Evolutionary conservation across 352 stramenopile species (phyloP), one percentile per base, ranked within the genome.

Genomic region (Globisporangium recalcitrans): DNA sequence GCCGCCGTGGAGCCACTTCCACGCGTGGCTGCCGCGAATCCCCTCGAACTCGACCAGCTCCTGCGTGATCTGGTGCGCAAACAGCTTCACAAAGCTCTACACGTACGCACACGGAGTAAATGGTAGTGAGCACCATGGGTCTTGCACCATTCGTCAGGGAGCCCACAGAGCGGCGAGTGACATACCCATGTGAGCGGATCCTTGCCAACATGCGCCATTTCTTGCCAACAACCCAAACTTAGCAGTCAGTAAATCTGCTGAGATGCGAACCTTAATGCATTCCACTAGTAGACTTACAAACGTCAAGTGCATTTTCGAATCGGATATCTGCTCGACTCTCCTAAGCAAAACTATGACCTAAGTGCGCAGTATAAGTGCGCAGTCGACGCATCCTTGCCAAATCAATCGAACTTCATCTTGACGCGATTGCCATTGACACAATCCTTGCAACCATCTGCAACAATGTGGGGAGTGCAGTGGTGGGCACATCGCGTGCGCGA

Each of bases 81-180:
- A 71, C 4, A 93, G 67, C 70, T 87, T 89, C 40, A 80, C 78
- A 49, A 83, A 88, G 62, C 77, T 84, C 83, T 92, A 57, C 5
- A 38, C 14, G 34, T 7, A 32, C 13, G 34, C 46, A 42, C 4
- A 19, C 40, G n/a, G 13, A 62, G n/a, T n/a, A n/a, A n/a, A n/a
- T n/a, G n/a, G n/a, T n/a, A n/a, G n/a, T n/a, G n/a, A n/a, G n/a
- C n/a, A n/a, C n/a, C n/a, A n/a, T n/a, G n/a, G n/a, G n/a, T n/a
- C n/a, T n/a, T n/a, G n/a, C n/a, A n/a, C n/a, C n/a, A n/a, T 22
- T 13, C 11, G 10, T n/a, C 22, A 3, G 16, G 29, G 19, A 29
- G 29, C 16, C 31, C 38, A n/a, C 3, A 32, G 9, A 27, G 58
- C 21, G 13, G 36, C 10, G 26, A 46, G n/a, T 5, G 27, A 36